Evolutionary conservation across 2,329 filamentous ascomycete species (phyloP), one percentile per base, ranked within the genome.

Genomic region (Hymenoscyphus albidus): DNA sequence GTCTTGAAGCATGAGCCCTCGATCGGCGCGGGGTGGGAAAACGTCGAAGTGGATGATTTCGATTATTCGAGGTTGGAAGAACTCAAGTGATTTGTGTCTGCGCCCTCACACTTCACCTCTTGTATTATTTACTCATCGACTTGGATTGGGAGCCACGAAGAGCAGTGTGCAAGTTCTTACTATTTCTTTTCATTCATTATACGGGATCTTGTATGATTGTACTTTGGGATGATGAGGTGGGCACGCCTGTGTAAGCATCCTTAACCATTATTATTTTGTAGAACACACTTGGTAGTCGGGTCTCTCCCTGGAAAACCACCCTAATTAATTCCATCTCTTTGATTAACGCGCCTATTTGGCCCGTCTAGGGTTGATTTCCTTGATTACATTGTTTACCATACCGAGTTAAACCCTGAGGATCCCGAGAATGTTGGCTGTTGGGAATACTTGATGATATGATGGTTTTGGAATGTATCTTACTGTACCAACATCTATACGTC

Each of bases 61-160:
- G 66, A 70, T 54, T 70, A 68, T 35, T 38, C 62, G 14, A 51
- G 58, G 38, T 40, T 69, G 31, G 57, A 62, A 12, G 64, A 69
- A 39, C 62, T 70, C 12, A 70, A 69, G 58, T 67, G 38, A 62
- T 31, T 54, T 10, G 18, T 54, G 48, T 54, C 48, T 54, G 48
- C 48, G 22, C 48, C 48, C 48, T 54, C 48, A 54, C n/a, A 54
- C 48, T 10, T 35, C 18, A 54, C 22, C 48, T 12, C 48, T 54
- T 54, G 48, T 54, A 54, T 54, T 54, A 54, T 54, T 54, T 54
- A 54, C 22, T 27, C 48, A 27, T 13, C 13, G 48, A 10, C 12
- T 35, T 10, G 35, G 48, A 18, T 22, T 13, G 6, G 44, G 18
- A 22, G 48, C 13, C 10, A 22, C 48, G 48, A 54, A 27, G 48